A percentile compares a stretch with the other conserved stretches of the same genome.
Evolutionary conservation across 345 rosid species (phyloP).

Genomic region (Mangifera indica): DNA sequence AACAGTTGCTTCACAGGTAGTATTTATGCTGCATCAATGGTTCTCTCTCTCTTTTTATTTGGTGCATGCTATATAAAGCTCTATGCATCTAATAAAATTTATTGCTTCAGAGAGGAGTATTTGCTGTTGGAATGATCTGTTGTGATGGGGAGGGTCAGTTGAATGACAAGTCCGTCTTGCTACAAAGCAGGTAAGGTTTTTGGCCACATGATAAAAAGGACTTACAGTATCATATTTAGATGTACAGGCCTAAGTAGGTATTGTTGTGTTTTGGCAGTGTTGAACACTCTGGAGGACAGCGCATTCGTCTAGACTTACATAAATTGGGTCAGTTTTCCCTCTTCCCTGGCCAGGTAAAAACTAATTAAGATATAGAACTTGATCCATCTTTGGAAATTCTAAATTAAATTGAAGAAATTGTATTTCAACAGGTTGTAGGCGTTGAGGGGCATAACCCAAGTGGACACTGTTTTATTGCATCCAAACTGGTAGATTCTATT

Average conservation of each 20-base stretch:
- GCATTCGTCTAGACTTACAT: slow-evolving; percentile 72
- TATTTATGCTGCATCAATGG: slow-evolving; percentile 3
- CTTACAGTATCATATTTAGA: background rate
- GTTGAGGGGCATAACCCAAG: slow-evolving; percentile 91
- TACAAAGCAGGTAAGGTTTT: slow-evolving; percentile 77
- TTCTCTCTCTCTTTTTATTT: slow-evolving; percentile 10
- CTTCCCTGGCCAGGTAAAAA: slow-evolving; percentile 92
- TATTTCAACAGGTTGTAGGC: slow-evolving; percentile 72
- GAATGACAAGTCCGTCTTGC: slow-evolving; percentile 77
- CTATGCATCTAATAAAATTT: slow-evolving; percentile 30
- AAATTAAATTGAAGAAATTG: slow-evolving; percentile 23
- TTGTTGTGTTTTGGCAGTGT: slow-evolving; percentile 42
- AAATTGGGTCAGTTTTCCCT: slow-evolving; percentile 67
- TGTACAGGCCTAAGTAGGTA: background rate
- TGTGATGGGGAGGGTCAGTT: slow-evolving; percentile 94
- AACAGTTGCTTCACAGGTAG: slow-evolving; percentile 88
- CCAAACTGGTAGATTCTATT: slow-evolving; percentile 64
- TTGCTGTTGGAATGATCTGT: slow-evolving; percentile 88
- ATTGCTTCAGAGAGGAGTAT: slow-evolving; percentile 67
- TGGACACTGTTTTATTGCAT: slow-evolving; percentile 87
- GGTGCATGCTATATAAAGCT: slow-evolving; percentile 10
- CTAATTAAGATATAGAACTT: slow-evolving; percentile 12
- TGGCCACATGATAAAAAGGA: background rate
- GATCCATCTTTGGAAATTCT: slow-evolving; percentile 12
- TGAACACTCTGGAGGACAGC: slow-evolving; percentile 82